Conservation (phyloP, 345 rosid genomes). For the Syzygium aromaticum region DNA sequence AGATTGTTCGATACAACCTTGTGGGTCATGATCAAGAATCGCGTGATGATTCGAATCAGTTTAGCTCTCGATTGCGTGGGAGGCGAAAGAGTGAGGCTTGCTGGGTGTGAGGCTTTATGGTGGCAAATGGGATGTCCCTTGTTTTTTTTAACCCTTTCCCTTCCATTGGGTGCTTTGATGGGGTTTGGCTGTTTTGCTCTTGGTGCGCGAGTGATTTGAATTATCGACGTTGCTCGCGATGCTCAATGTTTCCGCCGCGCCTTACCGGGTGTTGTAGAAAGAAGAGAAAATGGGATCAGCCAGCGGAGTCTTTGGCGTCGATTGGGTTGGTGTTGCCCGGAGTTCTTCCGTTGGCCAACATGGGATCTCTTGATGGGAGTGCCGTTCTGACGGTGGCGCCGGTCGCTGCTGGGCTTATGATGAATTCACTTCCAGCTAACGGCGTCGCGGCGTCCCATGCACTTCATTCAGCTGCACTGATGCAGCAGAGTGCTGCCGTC, state of each 20-base stretch:
- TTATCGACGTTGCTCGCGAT: background rate
- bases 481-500: constrained; percentile 15
- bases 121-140: background rate
- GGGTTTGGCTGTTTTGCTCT: background rate
- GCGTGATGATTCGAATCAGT: background rate
- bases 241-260: background rate
- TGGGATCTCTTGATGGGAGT: constrained; percentile 24
- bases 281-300: constrained; percentile 95
- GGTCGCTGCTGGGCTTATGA: constrained; percentile 20
- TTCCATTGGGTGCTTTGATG: background rate
- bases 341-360: constrained; percentile 25
- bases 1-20: background rate
- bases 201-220: background rate
- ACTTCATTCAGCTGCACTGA: constrained; percentile 15
- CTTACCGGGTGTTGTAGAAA: constrained; percentile 26
- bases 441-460: constrained; percentile 12
- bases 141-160: background rate
- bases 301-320: constrained; percentile 53
- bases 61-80: background rate
- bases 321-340: constrained; percentile 28
- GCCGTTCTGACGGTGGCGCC: constrained; percentile 17
- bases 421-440: constrained; percentile 16
- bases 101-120: background rate
- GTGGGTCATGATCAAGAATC: background rate
- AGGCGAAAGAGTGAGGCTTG: background rate